Base-by-base conservation (phyloP, 2,329 filamentous ascomycete genomes). In the Proliferodiscus dingleyae region DNA sequence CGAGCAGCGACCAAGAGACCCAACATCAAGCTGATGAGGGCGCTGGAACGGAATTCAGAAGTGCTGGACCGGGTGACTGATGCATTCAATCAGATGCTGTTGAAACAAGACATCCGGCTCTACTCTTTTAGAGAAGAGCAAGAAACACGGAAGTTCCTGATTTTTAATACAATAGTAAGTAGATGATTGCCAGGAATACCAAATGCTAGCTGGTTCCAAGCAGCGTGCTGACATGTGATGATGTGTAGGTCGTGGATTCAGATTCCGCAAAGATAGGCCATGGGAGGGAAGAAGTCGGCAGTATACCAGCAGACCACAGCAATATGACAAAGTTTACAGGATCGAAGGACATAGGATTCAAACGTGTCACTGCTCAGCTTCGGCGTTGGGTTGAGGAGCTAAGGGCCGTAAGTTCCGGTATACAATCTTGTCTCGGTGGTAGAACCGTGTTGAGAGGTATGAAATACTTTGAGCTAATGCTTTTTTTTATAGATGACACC, bases 281-380 rank as follows among this genome's bases (percentile, higher is more conserved):
- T 13, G 16, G 24, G 11, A 24, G 10, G 10, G 45, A 46, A 22
- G 38, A 42, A n/a, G 21, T 32, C 5, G n/a, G 13, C 4, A 30
- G 19, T 11, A 37, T 46, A 18, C 45, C 45, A 18, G 23, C 23
- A 18, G 38, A 42, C 15, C 45, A 46, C 22, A 26, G 32, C 19
- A 32, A 32, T 7, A 46, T 46, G 45, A 46, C 39, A 15, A 46
- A 46, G 33, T 46, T 42, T 24, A 16, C 30, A 6, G 37, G 30
- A n/a, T 3, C 6, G 13, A n/a, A 42, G 16, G 38, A 42, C 18
- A 33, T 37, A 9, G 37, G 45, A 18, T 46, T 42, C 16, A 22
- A 42, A 10, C 30, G 45, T 18, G 32, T 38, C 19, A 45, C 21
- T 19, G 18, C 43, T 18, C 37, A 45, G 9, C 16, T 40, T 18